Evolutionary conservation across 2,329 filamentous ascomycete species (phyloP).

Genomic region (Rhynchosporium graminicola): DNA sequence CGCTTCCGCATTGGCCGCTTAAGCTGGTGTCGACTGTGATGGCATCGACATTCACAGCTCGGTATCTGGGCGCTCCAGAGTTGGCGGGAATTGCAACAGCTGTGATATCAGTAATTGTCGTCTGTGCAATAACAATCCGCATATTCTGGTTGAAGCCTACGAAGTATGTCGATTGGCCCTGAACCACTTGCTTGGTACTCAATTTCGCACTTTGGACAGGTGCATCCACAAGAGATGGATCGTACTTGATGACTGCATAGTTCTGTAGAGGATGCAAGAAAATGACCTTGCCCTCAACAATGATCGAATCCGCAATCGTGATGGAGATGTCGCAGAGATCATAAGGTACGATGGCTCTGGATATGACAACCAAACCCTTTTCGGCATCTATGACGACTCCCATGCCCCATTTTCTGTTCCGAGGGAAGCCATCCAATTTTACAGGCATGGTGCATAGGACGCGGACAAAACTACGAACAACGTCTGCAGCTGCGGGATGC

Average conservation of each 20-base stretch:
- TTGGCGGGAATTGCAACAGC: conserved; percentile 96
- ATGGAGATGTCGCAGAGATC: conserved; percentile 95
- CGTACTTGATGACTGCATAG: conserved; percentile 93
- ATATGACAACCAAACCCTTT: conserved; percentile 92
- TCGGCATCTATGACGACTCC: conserved; percentile 97
- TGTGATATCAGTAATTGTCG: conserved; percentile 94
- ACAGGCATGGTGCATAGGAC: conserved; percentile 91
- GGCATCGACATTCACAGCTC: conserved; percentile 93
- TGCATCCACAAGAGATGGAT: conserved; percentile 88
- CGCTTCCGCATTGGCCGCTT: conserved; percentile 88
- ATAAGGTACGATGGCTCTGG: conserved; percentile 90
- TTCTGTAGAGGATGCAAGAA: conserved; percentile 97
- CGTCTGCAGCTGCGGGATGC: conserved; percentile 85
- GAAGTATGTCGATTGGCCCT: conserved; percentile 93
- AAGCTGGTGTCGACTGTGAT: conserved; percentile 95
- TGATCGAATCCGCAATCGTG: conserved; percentile 94
- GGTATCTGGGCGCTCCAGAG: conserved; percentile 85
- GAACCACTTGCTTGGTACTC: conserved; percentile 78
- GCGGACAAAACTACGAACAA: conserved; percentile 92
- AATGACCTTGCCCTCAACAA: conserved; percentile 89
- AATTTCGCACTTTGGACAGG: conserved; percentile 88
- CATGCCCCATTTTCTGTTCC: conserved; percentile 91
- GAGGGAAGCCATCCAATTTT: conserved; percentile 96
- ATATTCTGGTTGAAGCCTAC: conserved; percentile 98
- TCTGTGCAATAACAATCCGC: conserved; percentile 89